These are phyloP conservation scores for Fusarium solani-melongenae DNA, from an alignment of 2,329 filamentous ascomycete species.

Conservation along the genomic window DNA sequence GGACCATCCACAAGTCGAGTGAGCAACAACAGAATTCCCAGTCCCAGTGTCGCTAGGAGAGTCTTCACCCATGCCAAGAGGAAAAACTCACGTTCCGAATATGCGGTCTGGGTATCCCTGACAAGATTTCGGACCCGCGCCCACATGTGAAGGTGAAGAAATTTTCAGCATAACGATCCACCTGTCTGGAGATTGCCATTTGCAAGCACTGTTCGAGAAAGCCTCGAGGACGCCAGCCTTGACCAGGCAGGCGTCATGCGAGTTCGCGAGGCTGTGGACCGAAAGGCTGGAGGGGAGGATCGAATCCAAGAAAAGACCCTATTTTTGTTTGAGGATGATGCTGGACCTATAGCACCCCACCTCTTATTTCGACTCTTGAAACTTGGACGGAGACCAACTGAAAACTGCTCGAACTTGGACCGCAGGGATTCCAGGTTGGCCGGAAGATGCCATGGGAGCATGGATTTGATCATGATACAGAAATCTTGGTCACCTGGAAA, in stretches of 20 bases:
- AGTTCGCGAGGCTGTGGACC: slow-evolving; percentile 35
- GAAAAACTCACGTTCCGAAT: slow-evolving; percentile 34
- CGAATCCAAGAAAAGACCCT: slow-evolving; percentile 15
- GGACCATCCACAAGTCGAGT: slow-evolving; percentile 4
- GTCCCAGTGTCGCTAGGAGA: slow-evolving; percentile 12
- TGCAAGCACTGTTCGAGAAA: slow-evolving; percentile 29
- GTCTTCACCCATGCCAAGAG: slow-evolving; percentile 23
- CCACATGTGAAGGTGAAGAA: slow-evolving; percentile 31
- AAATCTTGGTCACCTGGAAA: slow-evolving; percentile 24
- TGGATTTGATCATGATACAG: slow-evolving; percentile 13
- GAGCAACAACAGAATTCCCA: slow-evolving; percentile 14
- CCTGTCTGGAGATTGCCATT: slow-evolving; percentile 37
- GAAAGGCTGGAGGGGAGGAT: slow-evolving; percentile 16
- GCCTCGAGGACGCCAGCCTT: slow-evolving; percentile 19
- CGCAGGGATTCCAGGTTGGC: slow-evolving; percentile 19
- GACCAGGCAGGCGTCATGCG: slow-evolving; percentile 25
- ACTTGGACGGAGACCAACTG: slow-evolving; percentile 21
- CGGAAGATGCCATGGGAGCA: slow-evolving; percentile 7
- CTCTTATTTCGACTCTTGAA: slow-evolving; percentile 31
- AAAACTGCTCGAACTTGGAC: slow-evolving; percentile 4
- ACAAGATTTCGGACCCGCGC: slow-evolving; percentile 24
- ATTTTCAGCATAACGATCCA: slow-evolving; percentile 42
- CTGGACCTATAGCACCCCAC: slow-evolving; percentile 16
- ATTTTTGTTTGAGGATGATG: slow-evolving; percentile 22
- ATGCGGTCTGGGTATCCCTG: slow-evolving; percentile 43